Evolutionary conservation across 139 green algal genomes (phyloP).

Genomic region (Volvox africanus): DNA sequence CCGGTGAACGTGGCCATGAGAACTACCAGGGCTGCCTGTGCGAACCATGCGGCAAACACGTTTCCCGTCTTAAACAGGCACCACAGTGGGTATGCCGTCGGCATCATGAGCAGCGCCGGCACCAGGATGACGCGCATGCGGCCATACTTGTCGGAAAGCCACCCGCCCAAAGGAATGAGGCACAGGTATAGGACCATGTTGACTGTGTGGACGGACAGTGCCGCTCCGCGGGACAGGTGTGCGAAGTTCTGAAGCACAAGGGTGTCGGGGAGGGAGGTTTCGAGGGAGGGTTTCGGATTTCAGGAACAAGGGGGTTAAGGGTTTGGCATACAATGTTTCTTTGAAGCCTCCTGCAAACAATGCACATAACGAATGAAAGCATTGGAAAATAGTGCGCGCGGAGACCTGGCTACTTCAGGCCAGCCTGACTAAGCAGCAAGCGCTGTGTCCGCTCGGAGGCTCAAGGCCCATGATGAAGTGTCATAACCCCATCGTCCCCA

Average conservation of each 20-base stretch:
- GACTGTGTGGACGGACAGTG: constrained; percentile 48
- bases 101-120: constrained; percentile 19
- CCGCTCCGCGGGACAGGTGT: constrained; percentile 1
- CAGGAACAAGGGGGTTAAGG: too few species aligned
- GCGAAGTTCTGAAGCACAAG: constrained; percentile 33
- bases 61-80: constrained; percentile 27
- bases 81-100: constrained; percentile 55
- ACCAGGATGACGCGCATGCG: constrained; percentile 19
- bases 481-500: too few species aligned
- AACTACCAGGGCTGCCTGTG: constrained; percentile 17
- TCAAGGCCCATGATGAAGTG: too few species aligned
- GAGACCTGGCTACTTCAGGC: too few species aligned
- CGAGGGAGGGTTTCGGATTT: neutral
- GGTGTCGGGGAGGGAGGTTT: neutral
- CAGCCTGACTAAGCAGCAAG: too few species aligned
- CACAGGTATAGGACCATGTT: constrained; percentile 61
- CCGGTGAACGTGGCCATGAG: constrained; percentile 55
- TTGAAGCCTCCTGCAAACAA: neutral
- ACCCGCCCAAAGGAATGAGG: constrained; percentile 53
- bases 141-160: constrained; percentile 53
- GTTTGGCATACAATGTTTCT: too few species aligned
- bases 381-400: too few species aligned
- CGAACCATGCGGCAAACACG: constrained; percentile 11
- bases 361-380: neutral
- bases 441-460: too few species aligned